Base-by-base conservation (phyloP, 2,329 filamentous ascomycete genomes). In the Arthrobotrys sinensis region DNA sequence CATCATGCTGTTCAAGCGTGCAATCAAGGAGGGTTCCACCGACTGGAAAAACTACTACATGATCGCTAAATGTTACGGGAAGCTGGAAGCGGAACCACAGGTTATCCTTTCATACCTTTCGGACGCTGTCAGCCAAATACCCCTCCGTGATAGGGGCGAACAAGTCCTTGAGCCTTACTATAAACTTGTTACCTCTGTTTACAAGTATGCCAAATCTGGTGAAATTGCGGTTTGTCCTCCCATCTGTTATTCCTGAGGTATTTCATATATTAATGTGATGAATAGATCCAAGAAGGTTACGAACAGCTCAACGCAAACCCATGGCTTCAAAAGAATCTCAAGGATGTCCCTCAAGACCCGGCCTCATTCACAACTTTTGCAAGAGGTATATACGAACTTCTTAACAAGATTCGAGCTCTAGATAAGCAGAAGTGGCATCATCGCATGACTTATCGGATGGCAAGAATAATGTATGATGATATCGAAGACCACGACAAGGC, bases 351-450 rank as follows among this genome's bases (percentile, higher is more conserved):
- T 32, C 75, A 78, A 45, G 77, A 80, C 28, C 79, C 79, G 19
- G 79, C 67, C n/a, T 72, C 67, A 3, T 78, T 78, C 48, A 63
- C 40, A 14, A 57, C 60, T 1, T 78, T 78, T 28, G 75, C 75
- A 1, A 78, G 65, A 28, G 75, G 62, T 4, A 71, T 78, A 43
- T 71, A 78, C 12, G 88, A 81, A 81, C 87, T 83, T 82, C 87
- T 83, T 62, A 86, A 83, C 84, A 87, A 79, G 84, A 87, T 91
- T 66, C 88, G 89, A 68, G 85, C 85, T 40, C 93, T 93, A 78
- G 94, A 97, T 84, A 97, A 86, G 92, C 93, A 75, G 0, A 95
- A 96, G 82, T 97, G 94, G 94, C 94, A 97, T 82, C 94, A 97
- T 83, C 91, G 94, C 19, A 94, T 97, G 85, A 93, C 93, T 66